Percentiles rank a stretch among this genome's conserved stretches.
Evolutionary conservation across 495 filamentous ascomycete genomes (phyloP).

Genomic region (Lasiosphaeris hirsuta): DNA sequence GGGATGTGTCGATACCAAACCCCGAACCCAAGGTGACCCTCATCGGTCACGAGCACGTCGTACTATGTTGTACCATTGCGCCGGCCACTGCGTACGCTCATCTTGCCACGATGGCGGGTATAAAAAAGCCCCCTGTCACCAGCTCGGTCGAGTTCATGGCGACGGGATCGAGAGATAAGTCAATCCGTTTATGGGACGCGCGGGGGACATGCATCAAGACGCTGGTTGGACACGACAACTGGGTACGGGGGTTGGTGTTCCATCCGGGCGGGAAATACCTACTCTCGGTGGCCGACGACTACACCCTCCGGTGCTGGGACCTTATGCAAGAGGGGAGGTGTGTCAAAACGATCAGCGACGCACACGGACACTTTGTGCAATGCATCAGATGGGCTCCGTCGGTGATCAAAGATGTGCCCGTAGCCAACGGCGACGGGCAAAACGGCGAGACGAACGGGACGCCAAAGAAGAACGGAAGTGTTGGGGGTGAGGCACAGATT

Average conservation of each 20-base stretch:
- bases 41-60: conserved; percentile 83
- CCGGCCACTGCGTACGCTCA: conserved; percentile 74
- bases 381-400: conserved; percentile 91
- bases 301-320: conserved; percentile 94
- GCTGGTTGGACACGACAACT: conserved; percentile 90
- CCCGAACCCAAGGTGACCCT: conserved; percentile 76
- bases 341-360: conserved; percentile 76
- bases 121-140: conserved; percentile 71
- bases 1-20: conserved; percentile 71
- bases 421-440: conserved; percentile 46
- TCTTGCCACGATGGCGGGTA: conserved; percentile 74
- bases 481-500: conserved; percentile 44
- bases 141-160: conserved; percentile 86
- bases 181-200: conserved; percentile 85
- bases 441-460: conserved; percentile 52
- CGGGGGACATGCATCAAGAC: conserved; percentile 85
- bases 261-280: conserved; percentile 95
- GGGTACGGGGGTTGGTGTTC: conserved; percentile 84
- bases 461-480: conserved; percentile 43
- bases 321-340: conserved; percentile 84
- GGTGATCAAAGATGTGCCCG: conserved; percentile 56
- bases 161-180: conserved; percentile 88
- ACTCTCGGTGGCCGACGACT: conserved; percentile 81
- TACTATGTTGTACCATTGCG: conserved; percentile 87
- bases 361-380: conserved; percentile 82